Evolutionary conservation across 2,329 filamentous ascomycete genomes (phyloP).

Genomic region (Aspergillus cejpii): DNA sequence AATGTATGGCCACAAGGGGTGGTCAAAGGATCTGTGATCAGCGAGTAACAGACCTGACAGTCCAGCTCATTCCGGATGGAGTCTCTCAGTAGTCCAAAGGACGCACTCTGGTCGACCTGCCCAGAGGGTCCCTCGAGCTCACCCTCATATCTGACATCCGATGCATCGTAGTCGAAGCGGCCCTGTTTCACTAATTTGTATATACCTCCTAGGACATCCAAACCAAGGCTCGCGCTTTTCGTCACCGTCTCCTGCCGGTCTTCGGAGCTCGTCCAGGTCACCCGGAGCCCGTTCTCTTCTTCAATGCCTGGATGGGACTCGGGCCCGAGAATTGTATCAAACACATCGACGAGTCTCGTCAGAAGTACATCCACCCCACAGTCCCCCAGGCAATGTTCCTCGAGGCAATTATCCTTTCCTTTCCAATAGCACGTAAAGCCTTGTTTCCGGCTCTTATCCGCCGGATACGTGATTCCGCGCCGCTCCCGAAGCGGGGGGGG

Average conservation of each 20-base stretch:
- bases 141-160: constrained; percentile 48
- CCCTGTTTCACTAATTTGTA: constrained; percentile 61
- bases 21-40: constrained; percentile 76
- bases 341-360: constrained; percentile 60
- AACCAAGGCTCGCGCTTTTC: constrained; percentile 7
- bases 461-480: constrained; percentile 70
- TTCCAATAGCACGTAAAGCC: constrained; percentile 66
- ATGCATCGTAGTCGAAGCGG: constrained; percentile 48
- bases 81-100: constrained; percentile 56
- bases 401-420: constrained; percentile 47
- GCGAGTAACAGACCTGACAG: constrained; percentile 78
- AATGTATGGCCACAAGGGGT: constrained; percentile 86
- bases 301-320: not conserved
- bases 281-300: constrained; percentile 27
- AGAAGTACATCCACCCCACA: constrained; percentile 71
- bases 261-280: constrained; percentile 6
- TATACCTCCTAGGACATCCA: constrained; percentile 51
- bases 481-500: constrained; percentile 61
- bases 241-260: constrained; percentile 48
- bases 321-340: constrained; percentile 38
- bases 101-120: constrained; percentile 32
- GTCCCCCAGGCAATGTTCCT: constrained; percentile 69
- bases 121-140: not conserved
- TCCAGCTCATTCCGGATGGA: constrained; percentile 65
- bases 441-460: constrained; percentile 56